Conservation (phyloP, 2,329 filamentous ascomycete species). For the Exophiala sideris region DNA sequence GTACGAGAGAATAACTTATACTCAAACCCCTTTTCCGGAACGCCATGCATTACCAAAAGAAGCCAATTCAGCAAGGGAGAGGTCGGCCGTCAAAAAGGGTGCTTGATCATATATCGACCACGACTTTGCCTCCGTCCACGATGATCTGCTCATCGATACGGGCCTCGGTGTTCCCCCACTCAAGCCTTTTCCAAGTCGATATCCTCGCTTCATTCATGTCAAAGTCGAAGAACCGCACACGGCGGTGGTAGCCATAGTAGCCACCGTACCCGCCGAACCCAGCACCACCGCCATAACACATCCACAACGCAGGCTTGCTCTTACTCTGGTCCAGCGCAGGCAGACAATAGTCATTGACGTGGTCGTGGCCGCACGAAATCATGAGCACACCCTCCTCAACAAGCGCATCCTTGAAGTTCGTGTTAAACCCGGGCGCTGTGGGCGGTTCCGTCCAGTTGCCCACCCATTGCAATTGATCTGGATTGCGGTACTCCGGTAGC, state of each 20-base stretch:
- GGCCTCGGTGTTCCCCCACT: conserved; percentile 56
- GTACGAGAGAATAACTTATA: too few species aligned
- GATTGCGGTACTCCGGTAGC: conserved; percentile 76
- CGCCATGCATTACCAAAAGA: conserved; percentile 1
- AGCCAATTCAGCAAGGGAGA: too few species aligned
- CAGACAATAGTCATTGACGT: conserved; percentile 95
- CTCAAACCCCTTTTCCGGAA: background rate
- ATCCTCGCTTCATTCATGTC: conserved; percentile 89
- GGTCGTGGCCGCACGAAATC: conserved; percentile 91
- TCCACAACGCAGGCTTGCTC: conserved; percentile 75
- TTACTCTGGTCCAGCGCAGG: conserved; percentile 51
- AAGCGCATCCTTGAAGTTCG: conserved; percentile 86
- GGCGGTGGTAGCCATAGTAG: conserved; percentile 78
- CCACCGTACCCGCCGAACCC: conserved; percentile 95
- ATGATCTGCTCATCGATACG: conserved; percentile 59
- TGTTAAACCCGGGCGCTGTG: conserved; percentile 85
- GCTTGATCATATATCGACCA: conserved; percentile 29
- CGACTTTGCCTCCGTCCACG: conserved; percentile 56
- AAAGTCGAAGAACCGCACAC: conserved; percentile 85
- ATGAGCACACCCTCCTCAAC: conserved; percentile 80
- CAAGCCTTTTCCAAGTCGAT: conserved; percentile 86
- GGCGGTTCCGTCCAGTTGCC: conserved; percentile 79
- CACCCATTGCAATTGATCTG: conserved; percentile 53
- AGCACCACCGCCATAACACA: conserved; percentile 92
- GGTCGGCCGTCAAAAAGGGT: background rate